Evolutionary conservation across 441 rosid genomes (phyloP).

Genomic region (Melastoma candidum): DNA sequence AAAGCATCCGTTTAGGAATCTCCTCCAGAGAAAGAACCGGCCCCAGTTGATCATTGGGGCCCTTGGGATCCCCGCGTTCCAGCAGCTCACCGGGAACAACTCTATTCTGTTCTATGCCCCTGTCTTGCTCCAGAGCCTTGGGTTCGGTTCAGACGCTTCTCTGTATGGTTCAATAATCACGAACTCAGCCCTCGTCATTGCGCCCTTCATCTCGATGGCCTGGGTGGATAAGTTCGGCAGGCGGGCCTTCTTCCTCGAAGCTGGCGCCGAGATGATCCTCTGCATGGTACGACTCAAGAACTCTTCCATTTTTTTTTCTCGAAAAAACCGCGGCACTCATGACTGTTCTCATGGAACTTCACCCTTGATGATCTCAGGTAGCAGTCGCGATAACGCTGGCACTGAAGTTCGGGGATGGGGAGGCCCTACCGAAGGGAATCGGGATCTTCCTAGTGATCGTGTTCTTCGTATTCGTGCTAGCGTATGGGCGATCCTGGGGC

Average conservation of each 20-base stretch:
- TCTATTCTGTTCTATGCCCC: conserved; percentile 88
- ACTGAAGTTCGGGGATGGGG: conserved; percentile 56
- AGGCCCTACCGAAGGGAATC: conserved; percentile 31
- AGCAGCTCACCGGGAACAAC: conserved; percentile 83
- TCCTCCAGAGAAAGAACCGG: conserved; percentile 47
- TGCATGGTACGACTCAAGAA: conserved; percentile 35
- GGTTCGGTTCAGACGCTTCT: conserved; percentile 62
- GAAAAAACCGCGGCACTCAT: not conserved
- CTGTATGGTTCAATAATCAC: conserved; percentile 54
- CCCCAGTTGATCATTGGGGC: conserved; percentile 84
- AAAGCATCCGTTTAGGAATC: conserved; percentile 67
- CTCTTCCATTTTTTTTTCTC: not conserved
- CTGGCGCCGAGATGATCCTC: conserved; percentile 64
- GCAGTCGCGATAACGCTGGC: conserved; percentile 57
- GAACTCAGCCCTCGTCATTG: conserved; percentile 51
- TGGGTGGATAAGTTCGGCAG: conserved; percentile 68
- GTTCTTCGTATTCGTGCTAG: conserved; percentile 63
- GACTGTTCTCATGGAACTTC: too few relatives aligned
- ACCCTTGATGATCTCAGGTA: conserved; percentile 27
- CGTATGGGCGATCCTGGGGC: conserved; percentile 94
- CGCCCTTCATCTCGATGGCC: conserved; percentile 55
- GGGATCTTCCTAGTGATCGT: conserved; percentile 53
- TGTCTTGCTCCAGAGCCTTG: conserved; percentile 76
- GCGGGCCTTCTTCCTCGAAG: conserved; percentile 75
- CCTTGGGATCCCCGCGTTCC: conserved; percentile 70